Evolutionary conservation across 1,139 yeast genomes (phyloP), one percentile per base, ranked within the genome.

Genomic region (Protomyces gravidus): DNA sequence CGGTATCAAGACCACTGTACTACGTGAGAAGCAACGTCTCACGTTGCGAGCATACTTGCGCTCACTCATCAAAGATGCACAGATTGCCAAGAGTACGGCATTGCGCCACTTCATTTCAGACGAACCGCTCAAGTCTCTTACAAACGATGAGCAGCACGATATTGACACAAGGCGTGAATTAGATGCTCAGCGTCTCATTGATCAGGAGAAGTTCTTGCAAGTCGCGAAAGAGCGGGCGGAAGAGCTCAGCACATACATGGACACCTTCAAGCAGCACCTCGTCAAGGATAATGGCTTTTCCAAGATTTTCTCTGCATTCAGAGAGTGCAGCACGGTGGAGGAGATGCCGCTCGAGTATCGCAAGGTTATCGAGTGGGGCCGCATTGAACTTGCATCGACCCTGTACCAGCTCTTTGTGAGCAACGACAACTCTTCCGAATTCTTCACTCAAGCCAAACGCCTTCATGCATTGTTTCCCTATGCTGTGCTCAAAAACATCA

Each of bases 371-470:
- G 88, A 87, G 64, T 85, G 96, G 89, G 80, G 85, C 64, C 82
- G 87, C 62, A 80, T 89, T 23, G 94, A 89, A 68, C 73, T 88
- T 23, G 88, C 96, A 0, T 88, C 96, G 0, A 85, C 95, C 0
- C 73, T 89, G 2, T 89, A 88, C 70, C 89, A 87, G 65, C 68
- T 85, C 49, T 85, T 89, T 67, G 75, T 90, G 45, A 90, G 92
- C 0, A 85, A 82, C 61, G 97, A 90, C 69, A 81, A 82, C 64
- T 83, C 95, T 0, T 80, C 83, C 63, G 96, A 86, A 65, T 74
- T 86, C 68, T 81, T 85, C 65, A 77, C 79, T 5, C 89, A 87
- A 68, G 76, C 86, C 30, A 80, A 80, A 63, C 80, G 83, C 62
- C 74, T 90, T 53, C 96, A 90, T 71, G 73, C 78, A 33, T 69